Conservation (phyloP, 495 filamentous ascomycete genomes). For the Trichoderma asperelloides region DNA sequence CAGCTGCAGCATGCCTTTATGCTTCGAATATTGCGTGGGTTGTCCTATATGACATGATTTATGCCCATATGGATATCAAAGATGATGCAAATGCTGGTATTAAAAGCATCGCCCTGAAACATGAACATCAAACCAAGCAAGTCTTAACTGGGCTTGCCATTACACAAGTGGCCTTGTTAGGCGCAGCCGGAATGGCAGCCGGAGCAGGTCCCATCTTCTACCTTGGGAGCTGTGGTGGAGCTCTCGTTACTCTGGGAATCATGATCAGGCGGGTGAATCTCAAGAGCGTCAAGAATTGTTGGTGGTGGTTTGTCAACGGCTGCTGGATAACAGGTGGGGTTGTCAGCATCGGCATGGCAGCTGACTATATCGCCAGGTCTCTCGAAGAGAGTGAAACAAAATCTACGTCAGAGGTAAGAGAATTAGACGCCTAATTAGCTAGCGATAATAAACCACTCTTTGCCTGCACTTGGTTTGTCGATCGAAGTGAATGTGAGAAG, state of each 20-base stretch:
- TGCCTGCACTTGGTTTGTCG: background rate
- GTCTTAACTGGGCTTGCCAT: conserved; percentile 69
- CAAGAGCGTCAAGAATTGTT: conserved; percentile 77
- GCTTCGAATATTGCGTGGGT: conserved; percentile 88
- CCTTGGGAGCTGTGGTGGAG: conserved; percentile 74
- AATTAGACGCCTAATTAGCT: background rate
- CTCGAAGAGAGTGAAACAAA: background rate
- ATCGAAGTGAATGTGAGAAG: background rate
- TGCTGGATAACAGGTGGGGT: conserved; percentile 48
- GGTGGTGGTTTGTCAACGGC: conserved; percentile 87
- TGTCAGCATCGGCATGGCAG: conserved; percentile 41
- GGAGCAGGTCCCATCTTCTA: conserved; percentile 83
- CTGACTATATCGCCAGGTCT: conserved; percentile 42
- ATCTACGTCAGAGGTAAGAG: background rate
- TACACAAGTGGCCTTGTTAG: conserved; percentile 70
- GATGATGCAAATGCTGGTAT: conserved; percentile 90
- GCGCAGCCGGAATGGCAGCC: conserved; percentile 59
- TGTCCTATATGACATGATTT: conserved; percentile 95
- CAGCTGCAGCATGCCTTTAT: conserved; percentile 68
- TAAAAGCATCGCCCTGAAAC: conserved; percentile 86
- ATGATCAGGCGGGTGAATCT: conserved; percentile 89
- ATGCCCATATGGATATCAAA: conserved; percentile 96
- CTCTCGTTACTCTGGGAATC: conserved; percentile 59
- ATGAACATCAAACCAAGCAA: conserved; percentile 80
- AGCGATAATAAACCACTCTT: background rate